Base-by-base conservation (phyloP, 331 rosid genomes). In the Arachis monticola region DNA sequence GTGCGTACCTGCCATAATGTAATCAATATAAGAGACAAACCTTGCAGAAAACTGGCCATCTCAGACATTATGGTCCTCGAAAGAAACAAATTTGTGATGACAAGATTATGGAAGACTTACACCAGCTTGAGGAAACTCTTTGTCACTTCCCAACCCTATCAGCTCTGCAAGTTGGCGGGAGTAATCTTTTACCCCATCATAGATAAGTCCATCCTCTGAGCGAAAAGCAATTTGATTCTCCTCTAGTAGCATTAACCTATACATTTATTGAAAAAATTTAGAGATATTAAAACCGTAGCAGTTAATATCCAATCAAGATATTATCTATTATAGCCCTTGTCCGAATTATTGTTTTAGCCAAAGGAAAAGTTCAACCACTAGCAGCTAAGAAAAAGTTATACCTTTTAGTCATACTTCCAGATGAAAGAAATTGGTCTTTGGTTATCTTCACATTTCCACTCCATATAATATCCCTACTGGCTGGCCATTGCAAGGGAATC, bases 391-490 rank as follows among this genome's bases (percentile, higher is more conserved):
- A 63, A 44, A 66, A 67, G 69, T 52, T 63, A 68, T 75, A 92
- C 97, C 97, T 89, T 84, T 92, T 92, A 76, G 96, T 92, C 88
- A 88, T 85, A 81, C 96, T 92, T 75, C 98, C 98, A 72, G 98
- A 92, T 0, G 96, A 87, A 81, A 92, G 95, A 84, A 92, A 91
- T 78, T 92, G 98, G 57, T 84, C 88, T 80, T 86, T 92, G 83
- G 91, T 87, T 80, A 92, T 85, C 88, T 92, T 92, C 79, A 92
- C 96, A 35, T 92, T 92, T 65, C 89, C 96, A 72, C 92, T 92
- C 96, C 98, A 92, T 84, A 92, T 90, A 75, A 92, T 87, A 77
- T 92, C 98, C 85, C 90, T 85, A 59, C 96, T 92, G 69, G 83
- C 79, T 41, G 96, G 93, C 98, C 98, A 92, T 64, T 78, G 84